Evolutionary conservation across 2,329 filamentous ascomycete genomes (phyloP).

Genomic region (Sporothrix pallida): DNA sequence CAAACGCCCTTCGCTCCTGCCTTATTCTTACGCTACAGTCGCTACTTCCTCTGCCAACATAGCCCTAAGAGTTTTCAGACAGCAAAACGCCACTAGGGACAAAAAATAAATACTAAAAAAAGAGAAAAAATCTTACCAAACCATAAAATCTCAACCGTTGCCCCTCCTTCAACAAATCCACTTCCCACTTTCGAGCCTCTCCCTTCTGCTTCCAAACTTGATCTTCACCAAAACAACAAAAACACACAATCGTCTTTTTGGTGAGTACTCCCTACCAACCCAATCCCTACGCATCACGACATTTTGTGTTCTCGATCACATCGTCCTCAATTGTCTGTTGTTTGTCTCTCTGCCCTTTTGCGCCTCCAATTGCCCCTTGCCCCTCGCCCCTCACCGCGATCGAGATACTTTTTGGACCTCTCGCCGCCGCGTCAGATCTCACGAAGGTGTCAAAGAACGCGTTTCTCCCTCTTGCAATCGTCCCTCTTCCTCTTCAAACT

Average conservation of each 20-base stretch:
- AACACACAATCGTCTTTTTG: constrained; percentile 23
- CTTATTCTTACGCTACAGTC: constrained; percentile 26
- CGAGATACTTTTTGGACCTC: constrained; percentile 2
- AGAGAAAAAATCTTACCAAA: constrained; percentile 33
- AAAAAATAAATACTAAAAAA: constrained; percentile 34
- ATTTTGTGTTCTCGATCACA: not conserved
- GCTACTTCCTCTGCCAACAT: constrained; percentile 27
- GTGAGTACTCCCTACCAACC: constrained; percentile 26
- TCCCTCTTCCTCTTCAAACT: too few species aligned
- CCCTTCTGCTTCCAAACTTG: constrained; percentile 24
- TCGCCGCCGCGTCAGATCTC: constrained; percentile 25
- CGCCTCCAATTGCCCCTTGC: constrained; percentile 9
- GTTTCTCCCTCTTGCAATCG: not conserved
- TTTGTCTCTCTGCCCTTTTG: not conserved
- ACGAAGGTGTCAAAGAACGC: constrained; percentile 1
- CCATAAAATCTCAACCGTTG: constrained; percentile 36
- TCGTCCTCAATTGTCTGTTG: not conserved
- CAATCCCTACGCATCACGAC: not conserved
- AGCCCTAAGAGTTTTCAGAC: constrained; percentile 33
- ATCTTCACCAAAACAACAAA: constrained; percentile 32
- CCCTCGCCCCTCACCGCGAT: constrained; percentile 12
- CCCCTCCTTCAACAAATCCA: constrained; percentile 37
- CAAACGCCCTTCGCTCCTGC: constrained; percentile 20
- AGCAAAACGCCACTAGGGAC: constrained; percentile 33
- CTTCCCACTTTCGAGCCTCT: constrained; percentile 35